These are phyloP conservation scores for Ogataea saltuana DNA, from an alignment of 805 yeast genomes.

Conservation along the genomic window DNA sequence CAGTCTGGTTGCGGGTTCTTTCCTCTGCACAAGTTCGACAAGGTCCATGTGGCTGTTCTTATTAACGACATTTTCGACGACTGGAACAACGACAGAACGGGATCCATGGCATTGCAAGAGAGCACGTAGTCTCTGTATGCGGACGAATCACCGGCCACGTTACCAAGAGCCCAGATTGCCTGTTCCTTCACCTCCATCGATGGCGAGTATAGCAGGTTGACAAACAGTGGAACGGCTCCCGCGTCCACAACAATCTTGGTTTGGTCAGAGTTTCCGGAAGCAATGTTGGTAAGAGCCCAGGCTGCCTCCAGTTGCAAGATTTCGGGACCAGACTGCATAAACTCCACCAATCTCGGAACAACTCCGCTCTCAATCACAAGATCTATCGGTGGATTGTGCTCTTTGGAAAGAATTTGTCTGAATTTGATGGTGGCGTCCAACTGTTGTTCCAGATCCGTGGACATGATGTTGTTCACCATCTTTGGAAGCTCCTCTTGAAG, in stretches of 20 bases:
- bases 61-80: slow-evolving; percentile 84
- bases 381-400: slow-evolving; percentile 95
- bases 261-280: slow-evolving; percentile 89
- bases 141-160: slow-evolving; percentile 97
- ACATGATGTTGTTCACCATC: slow-evolving; percentile 79
- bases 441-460: slow-evolving; percentile 75
- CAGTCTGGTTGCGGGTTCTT: slow-evolving; percentile 96
- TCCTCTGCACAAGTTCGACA: slow-evolving; percentile 95
- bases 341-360: slow-evolving; percentile 85
- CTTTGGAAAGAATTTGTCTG: slow-evolving; percentile 90
- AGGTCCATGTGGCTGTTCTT: slow-evolving; percentile 97
- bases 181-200: slow-evolving; percentile 95
- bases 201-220: slow-evolving; percentile 73
- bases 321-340: slow-evolving; percentile 79
- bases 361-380: slow-evolving; percentile 91
- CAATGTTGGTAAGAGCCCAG: slow-evolving; percentile 99
- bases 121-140: slow-evolving; percentile 87
- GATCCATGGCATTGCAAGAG: slow-evolving; percentile 82
- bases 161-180: slow-evolving; percentile 99
- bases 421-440: slow-evolving; percentile 88
- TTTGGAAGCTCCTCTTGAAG: slow-evolving; percentile 72
- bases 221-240: slow-evolving; percentile 92
- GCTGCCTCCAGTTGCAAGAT: slow-evolving; percentile 96
- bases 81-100: slow-evolving; percentile 76
- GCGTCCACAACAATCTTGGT: slow-evolving; percentile 89